Conservation (phyloP, 2,329 filamentous ascomycete species). For the Phyllosticta citribraziliensis region DNA sequence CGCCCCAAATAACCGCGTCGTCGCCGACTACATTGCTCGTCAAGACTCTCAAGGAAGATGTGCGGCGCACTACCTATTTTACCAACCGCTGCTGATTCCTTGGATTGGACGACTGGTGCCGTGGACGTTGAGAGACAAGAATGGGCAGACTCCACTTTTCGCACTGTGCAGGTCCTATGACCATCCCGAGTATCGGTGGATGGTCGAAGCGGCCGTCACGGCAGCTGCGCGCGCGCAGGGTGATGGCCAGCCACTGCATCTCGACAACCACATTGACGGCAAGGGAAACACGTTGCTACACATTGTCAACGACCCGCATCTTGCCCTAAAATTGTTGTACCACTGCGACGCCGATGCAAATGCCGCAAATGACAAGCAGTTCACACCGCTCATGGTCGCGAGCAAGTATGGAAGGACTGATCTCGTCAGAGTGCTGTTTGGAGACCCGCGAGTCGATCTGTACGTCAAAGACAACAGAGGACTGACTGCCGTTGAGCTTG, state of each 20-base stretch:
- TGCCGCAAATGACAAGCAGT: constrained; percentile 86
- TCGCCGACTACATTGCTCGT: constrained; percentile 59
- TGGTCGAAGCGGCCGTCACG: constrained; percentile 75
- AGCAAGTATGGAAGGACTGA: constrained; percentile 97
- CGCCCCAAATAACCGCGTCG: constrained; percentile 43
- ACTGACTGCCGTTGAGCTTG: constrained; percentile 86
- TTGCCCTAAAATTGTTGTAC: constrained; percentile 66
- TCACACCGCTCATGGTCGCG: constrained; percentile 93
- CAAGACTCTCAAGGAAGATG: constrained; percentile 83
- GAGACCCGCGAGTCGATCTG: constrained; percentile 78
- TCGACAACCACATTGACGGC: constrained; percentile 84
- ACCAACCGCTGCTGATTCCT: constrained; percentile 70
- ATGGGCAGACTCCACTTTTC: constrained; percentile 95
- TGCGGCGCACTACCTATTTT: constrained; percentile 91
- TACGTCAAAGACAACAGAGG: constrained; percentile 76
- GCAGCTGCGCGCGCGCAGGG: constrained; percentile 65
- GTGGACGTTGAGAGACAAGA: constrained; percentile 87
- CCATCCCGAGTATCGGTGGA: constrained; percentile 71
- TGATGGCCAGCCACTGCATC: constrained; percentile 69
- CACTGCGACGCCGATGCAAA: constrained; percentile 93
- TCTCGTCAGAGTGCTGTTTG: constrained; percentile 79
- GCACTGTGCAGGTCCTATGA: constrained; percentile 93
- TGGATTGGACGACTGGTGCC: constrained; percentile 69
- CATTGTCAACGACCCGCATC: constrained; percentile 75
- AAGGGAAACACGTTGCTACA: constrained; percentile 96